Percentiles rank a stretch among this genome's conserved stretches.
phyloP scores from a whole-genome alignment of 257 asterid genomes.

The Petunia secreta region DNA sequence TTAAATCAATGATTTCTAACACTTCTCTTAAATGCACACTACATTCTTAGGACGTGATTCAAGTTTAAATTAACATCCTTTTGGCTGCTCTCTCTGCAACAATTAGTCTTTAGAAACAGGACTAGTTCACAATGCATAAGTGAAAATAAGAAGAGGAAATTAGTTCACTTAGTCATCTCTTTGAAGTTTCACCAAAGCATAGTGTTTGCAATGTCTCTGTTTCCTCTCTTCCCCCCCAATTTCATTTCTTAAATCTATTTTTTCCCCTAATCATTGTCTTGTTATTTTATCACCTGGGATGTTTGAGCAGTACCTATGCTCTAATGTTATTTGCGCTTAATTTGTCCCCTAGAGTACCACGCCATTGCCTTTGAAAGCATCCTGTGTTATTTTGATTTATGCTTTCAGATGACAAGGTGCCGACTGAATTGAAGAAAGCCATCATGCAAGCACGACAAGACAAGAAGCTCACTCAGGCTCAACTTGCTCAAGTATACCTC shows the following conservation, averaged over 20 bases:
- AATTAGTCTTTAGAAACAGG: neutral
- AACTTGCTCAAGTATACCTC: slow-evolving; percentile 78
- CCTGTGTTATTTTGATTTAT: neutral
- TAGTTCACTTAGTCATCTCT: slow-evolving; percentile 13
- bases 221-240: neutral
- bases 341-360: neutral
- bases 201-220: neutral
- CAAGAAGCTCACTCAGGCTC: slow-evolving; percentile 87
- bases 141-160: neutral
- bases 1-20: neutral
- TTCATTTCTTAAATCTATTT: neutral
- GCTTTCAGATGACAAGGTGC: slow-evolving; percentile 80
- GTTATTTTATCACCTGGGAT: neutral
- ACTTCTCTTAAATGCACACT: neutral
- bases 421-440: slow-evolving; percentile 80
- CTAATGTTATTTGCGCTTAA: neutral
- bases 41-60: neutral
- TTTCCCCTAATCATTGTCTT: neutral
- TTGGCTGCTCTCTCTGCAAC: neutral
- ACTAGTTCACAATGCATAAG: neutral
- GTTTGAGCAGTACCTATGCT: neutral
- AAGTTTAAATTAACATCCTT: neutral
- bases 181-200: neutral
- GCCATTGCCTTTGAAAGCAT: neutral
- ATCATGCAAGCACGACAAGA: slow-evolving; percentile 89